A percentile compares a stretch with the other conserved stretches of the same genome.
These are phyloP conservation scores for Xylariaceae sp. DNA, from an alignment of 2,329 filamentous ascomycete species.

Conservation along the genomic window DNA sequence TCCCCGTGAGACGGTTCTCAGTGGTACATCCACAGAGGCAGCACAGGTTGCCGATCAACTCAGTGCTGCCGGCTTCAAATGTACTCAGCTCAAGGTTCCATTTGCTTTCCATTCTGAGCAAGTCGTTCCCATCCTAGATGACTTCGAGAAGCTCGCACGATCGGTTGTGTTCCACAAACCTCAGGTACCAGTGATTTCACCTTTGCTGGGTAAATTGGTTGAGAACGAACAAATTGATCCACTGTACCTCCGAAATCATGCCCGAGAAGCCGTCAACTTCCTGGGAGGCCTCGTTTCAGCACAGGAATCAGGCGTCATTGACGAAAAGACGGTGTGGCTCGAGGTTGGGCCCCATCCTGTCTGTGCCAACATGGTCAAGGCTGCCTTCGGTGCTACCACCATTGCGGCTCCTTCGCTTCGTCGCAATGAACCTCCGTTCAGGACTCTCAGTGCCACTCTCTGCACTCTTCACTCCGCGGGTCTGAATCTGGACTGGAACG, in stretches of 20 bases:
- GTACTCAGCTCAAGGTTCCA: slow-evolving; percentile 59
- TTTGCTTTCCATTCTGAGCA: slow-evolving; percentile 66
- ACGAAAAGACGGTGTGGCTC: slow-evolving; percentile 65
- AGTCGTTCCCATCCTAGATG: slow-evolving; percentile 58
- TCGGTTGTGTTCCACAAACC: slow-evolving; percentile 53
- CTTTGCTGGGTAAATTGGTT: slow-evolving; percentile 59
- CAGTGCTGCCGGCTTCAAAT: slow-evolving; percentile 52
- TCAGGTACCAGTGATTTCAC: slow-evolving; percentile 61
- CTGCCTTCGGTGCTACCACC: slow-evolving; percentile 52
- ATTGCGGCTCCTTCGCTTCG: slow-evolving; percentile 58
- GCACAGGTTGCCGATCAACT: slow-evolving; percentile 38
- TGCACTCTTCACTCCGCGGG: slow-evolving; percentile 55
- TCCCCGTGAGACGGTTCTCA: slow-evolving; percentile 70
- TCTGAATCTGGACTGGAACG: slow-evolving; percentile 60
- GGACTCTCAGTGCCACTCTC: slow-evolving; percentile 56
- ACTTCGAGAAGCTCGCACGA: slow-evolving; percentile 53
- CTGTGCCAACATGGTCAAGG: slow-evolving; percentile 64
- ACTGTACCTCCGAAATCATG: slow-evolving; percentile 60
- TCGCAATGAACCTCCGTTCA: slow-evolving; percentile 60
- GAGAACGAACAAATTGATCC: slow-evolving; percentile 55
- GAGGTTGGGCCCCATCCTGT: slow-evolving; percentile 74
- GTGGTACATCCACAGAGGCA: slow-evolving; percentile 42
- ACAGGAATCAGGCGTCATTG: slow-evolving; percentile 54
- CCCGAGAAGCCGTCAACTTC: slow-evolving; percentile 68
- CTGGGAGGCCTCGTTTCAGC: slow-evolving; percentile 57